Conservation (phyloP, 495 filamentous ascomycete genomes). For the Melanomma pulvis-pyrius region DNA sequence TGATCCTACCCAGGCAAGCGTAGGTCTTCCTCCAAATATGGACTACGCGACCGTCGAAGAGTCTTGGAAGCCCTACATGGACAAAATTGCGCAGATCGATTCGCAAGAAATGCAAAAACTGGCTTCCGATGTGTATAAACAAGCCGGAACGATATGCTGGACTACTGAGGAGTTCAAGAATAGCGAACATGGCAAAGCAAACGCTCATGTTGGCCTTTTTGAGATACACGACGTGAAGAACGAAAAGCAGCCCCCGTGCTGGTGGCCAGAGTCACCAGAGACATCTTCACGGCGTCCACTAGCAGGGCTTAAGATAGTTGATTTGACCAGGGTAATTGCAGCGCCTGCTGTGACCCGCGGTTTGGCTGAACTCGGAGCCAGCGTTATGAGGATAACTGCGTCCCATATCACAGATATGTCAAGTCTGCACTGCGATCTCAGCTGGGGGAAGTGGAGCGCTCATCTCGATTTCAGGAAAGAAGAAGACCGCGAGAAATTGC, state of each 20-base stretch:
- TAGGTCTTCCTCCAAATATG: slow-evolving; percentile 47
- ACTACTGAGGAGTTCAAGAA: slow-evolving; percentile 52
- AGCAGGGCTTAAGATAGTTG: slow-evolving; percentile 62
- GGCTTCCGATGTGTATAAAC: slow-evolving; percentile 52
- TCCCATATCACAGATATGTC: slow-evolving; percentile 55
- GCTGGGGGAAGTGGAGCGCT: slow-evolving; percentile 61
- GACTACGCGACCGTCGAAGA: slow-evolving; percentile 35
- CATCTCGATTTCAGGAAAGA: slow-evolving; percentile 54
- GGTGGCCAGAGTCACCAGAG: slow-evolving; percentile 48
- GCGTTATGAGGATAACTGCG: slow-evolving; percentile 64
- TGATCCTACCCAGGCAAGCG: slow-evolving; percentile 46
- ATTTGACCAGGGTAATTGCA: slow-evolving; percentile 64
- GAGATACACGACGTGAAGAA: slow-evolving; percentile 46
- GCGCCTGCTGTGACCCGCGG: slow-evolving; percentile 57
- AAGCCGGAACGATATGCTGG: slow-evolving; percentile 57
- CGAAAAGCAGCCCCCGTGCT: slow-evolving; percentile 47
- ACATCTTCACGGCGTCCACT: slow-evolving; percentile 52
- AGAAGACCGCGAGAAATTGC: slow-evolving; percentile 50
- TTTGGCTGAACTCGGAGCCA: slow-evolving; percentile 62
- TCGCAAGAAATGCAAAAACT: slow-evolving; percentile 50
- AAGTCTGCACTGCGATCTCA: slow-evolving; percentile 54
- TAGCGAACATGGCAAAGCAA: slow-evolving; percentile 56
- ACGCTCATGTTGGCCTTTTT: slow-evolving; percentile 54
- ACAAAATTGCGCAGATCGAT: slow-evolving; percentile 42
- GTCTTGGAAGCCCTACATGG: slow-evolving; percentile 37